These are phyloP conservation scores for Penicillium sp. DNA, from an alignment of 2,329 filamentous ascomycete species.

Conservation along the genomic window DNA sequence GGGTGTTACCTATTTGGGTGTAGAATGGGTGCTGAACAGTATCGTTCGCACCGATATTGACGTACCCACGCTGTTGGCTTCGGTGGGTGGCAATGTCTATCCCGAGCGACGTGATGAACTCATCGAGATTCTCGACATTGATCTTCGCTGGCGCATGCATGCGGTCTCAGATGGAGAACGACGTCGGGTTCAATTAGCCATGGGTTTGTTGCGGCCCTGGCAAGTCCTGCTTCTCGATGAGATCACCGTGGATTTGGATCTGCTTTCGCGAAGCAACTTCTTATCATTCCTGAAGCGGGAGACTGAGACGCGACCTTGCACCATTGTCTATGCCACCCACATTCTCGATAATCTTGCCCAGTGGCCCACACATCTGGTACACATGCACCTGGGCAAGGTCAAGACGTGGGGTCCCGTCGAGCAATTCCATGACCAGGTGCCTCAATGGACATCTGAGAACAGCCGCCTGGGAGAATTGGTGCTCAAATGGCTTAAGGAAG, in stretches of 20 bases:
- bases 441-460: slow-evolving; percentile 60
- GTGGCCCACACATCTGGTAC: slow-evolving; percentile 93
- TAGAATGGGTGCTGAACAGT: slow-evolving; percentile 97
- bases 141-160: slow-evolving; percentile 90
- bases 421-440: slow-evolving; percentile 55
- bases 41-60: slow-evolving; percentile 95
- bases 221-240: slow-evolving; percentile 85
- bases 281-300: slow-evolving; percentile 78
- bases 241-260: slow-evolving; percentile 92
- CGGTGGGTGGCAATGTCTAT: slow-evolving; percentile 80
- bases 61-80: slow-evolving; percentile 74
- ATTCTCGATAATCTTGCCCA: slow-evolving; percentile 90
- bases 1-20: slow-evolving; percentile 92
- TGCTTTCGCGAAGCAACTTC: slow-evolving; percentile 79
- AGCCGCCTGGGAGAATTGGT: slow-evolving; percentile 82
- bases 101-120: slow-evolving; percentile 79
- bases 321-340: slow-evolving; percentile 95
- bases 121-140: slow-evolving; percentile 81
- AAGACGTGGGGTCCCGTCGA: slow-evolving; percentile 78
- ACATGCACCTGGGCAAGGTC: slow-evolving; percentile 85
- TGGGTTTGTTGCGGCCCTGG: slow-evolving; percentile 92
- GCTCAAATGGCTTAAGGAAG: slow-evolving; percentile 75
- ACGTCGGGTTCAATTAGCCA: slow-evolving; percentile 85
- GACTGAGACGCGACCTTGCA: slow-evolving; percentile 74
- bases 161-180: slow-evolving; percentile 90